Conservation (phyloP, 1,284 basidiomycete species). For the Apiotrichum domesticum region DNA sequence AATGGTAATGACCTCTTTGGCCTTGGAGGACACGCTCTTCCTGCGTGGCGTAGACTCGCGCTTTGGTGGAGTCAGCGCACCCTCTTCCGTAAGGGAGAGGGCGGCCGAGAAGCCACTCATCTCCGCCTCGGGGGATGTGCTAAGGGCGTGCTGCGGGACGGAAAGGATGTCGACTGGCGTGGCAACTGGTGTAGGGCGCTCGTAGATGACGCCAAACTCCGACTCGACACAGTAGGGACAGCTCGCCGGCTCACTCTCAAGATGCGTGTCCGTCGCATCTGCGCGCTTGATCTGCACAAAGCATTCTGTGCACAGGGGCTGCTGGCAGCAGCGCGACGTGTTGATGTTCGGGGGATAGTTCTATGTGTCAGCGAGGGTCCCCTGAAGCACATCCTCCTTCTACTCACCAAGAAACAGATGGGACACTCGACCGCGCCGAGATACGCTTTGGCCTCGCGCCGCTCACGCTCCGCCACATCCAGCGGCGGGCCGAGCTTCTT, state of each 20-base stretch:
- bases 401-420: conserved; percentile 94
- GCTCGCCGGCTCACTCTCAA: conserved; percentile 84
- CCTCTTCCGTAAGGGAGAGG: conserved; percentile 9
- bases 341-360: conserved; percentile 93
- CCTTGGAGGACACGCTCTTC: conserved; percentile 49
- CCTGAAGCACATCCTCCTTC: no score
- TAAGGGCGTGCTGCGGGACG: conserved; percentile 23
- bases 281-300: conserved; percentile 97
- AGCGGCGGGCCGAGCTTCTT: conserved; percentile 17
- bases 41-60: conserved; percentile 25
- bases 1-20: conserved; percentile 76
- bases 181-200: conserved; percentile 54
- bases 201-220: conserved; percentile 91
- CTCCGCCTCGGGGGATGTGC: conserved; percentile 57
- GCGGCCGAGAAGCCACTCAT: conserved; percentile 38
- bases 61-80: not conserved
- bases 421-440: conserved; percentile 88
- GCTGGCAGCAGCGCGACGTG: conserved; percentile 92
- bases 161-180: not conserved
- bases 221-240: conserved; percentile 97
- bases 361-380: conserved; percentile 12
- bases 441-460: conserved; percentile 68
- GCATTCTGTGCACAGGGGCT: conserved; percentile 97
- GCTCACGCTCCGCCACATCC: conserved; percentile 52
- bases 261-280: conserved; percentile 85